Evolutionary conservation across 2,329 filamentous ascomycete species (phyloP).

Genomic region (Zopfia rhizophila): DNA sequence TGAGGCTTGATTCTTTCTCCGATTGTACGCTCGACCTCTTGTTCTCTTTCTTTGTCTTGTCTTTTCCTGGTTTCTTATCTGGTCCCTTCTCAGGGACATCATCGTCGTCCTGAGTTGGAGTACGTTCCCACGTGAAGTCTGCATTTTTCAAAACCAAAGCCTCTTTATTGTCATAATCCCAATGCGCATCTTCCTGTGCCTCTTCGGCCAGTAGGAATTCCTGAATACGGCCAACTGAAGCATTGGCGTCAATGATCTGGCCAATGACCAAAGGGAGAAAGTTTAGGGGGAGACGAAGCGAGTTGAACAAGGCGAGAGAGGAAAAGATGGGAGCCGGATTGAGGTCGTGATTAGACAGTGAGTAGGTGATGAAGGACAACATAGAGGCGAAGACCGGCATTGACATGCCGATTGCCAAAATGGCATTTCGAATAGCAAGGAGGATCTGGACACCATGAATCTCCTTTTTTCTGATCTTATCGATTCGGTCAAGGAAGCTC

Average conservation of each 20-base stretch:
- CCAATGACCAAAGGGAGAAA: conserved; percentile 87
- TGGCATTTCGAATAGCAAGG: conserved; percentile 83
- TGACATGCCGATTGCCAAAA: conserved; percentile 85
- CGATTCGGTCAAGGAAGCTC: conserved; percentile 81
- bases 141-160: conserved; percentile 76
- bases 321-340: conserved; percentile 86
- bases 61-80: conserved; percentile 58
- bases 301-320: conserved; percentile 92
- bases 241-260: conserved; percentile 88
- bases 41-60: conserved; percentile 59
- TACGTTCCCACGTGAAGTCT: conserved; percentile 87
- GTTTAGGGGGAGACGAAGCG: conserved; percentile 88
- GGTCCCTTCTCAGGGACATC: conserved; percentile 41
- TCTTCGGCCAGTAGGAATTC: conserved; percentile 91
- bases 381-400: conserved; percentile 95
- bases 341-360: conserved; percentile 72
- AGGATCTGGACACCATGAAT: conserved; percentile 86
- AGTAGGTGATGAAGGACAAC: conserved; percentile 88
- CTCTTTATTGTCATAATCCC: conserved; percentile 62
- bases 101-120: conserved; percentile 62
- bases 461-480: conserved; percentile 77
- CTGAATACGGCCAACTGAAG: conserved; percentile 84
- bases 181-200: conserved; percentile 74
- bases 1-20: conserved; percentile 38
- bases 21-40: conserved; percentile 49